Evolutionary conservation across 768 basidiomycete genomes (phyloP).

Genomic region (Piloderma croceum): DNA sequence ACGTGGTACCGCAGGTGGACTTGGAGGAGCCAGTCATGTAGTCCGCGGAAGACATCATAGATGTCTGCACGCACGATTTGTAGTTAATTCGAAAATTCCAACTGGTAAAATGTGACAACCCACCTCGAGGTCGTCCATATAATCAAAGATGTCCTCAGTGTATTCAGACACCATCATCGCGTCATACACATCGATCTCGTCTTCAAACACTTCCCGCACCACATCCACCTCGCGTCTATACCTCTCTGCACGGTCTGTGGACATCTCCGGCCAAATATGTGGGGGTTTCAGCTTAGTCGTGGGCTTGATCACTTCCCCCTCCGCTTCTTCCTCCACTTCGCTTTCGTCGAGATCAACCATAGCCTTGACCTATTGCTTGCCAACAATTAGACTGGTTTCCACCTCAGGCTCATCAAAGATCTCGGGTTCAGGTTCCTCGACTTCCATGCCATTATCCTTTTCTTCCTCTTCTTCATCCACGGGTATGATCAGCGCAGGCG

Average conservation of each 20-base stretch:
- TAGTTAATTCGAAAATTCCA: too few species aligned
- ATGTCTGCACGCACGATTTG: slow-evolving; percentile 58
- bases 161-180: slow-evolving; percentile 96
- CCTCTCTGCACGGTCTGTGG: slow-evolving; percentile 52
- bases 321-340: slow-evolving; percentile 37
- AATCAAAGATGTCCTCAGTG: slow-evolving; percentile 94
- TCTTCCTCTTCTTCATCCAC: slow-evolving; percentile 39
- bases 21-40: slow-evolving; percentile 99
- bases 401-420: too few species aligned
- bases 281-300: slow-evolving; percentile 21
- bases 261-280: slow-evolving; percentile 70
- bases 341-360: slow-evolving; percentile 53
- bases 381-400: too few species aligned
- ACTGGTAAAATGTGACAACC: slow-evolving; percentile 16
- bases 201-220: slow-evolving; percentile 58
- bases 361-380: slow-evolving; percentile 55
- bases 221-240: slow-evolving; percentile 60
- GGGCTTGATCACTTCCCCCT: too few species aligned
- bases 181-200: slow-evolving; percentile 65
- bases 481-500: slow-evolving; percentile 37
- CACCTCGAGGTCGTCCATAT: slow-evolving; percentile 93
- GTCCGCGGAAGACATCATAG: slow-evolving; percentile 83
- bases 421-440: slow-evolving; percentile 37
- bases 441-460: slow-evolving; percentile 53
- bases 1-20: slow-evolving; percentile 98